Conservation (phyloP, 208 protist species). For the Trypanosoma congolense region DNA sequence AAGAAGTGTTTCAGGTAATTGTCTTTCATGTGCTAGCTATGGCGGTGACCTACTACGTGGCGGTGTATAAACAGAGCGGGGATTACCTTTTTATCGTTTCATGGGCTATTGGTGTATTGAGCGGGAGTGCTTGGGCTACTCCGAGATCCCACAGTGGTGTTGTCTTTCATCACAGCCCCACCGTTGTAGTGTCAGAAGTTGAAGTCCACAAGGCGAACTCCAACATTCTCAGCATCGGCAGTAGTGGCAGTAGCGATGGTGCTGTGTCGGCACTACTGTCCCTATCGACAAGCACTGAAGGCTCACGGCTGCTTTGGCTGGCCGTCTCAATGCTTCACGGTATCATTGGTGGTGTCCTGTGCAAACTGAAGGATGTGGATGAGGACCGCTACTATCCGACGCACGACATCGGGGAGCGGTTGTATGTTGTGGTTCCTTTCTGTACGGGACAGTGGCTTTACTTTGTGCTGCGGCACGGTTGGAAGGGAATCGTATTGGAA, state of each 20-base stretch:
- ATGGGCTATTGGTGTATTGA: constrained; percentile 63
- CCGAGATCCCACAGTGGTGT: constrained; percentile 9
- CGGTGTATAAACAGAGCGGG: constrained; percentile 47
- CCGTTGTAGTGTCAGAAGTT: not conserved
- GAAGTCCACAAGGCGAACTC: not conserved
- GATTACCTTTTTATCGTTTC: constrained; percentile 66
- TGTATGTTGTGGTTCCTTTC: constrained; percentile 84
- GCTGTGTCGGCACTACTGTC: not conserved
- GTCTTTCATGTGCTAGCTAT: constrained; percentile 38
- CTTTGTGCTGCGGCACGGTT: constrained; percentile 74
- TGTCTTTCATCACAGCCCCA: constrained; percentile 1
- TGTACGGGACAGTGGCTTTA: constrained; percentile 83
- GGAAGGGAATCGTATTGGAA: constrained; percentile 69
- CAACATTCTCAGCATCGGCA: not conserved
- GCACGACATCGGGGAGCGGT: constrained; percentile 52
- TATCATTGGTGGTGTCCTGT: constrained; percentile 67
- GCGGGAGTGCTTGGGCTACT: constrained; percentile 52
- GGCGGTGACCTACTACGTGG: constrained; percentile 37
- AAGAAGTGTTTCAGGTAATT: constrained; percentile 33
- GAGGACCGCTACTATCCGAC: constrained; percentile 42
- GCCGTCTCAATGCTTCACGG: constrained; percentile 65
- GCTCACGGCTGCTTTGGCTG: constrained; percentile 47
- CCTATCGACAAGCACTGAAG: not conserved
- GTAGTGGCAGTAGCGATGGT: not conserved
- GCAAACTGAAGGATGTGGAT: constrained; percentile 79